Base-by-base conservation (phyloP, 148 eudicot genomes). In the Amaranthus cruentus region DNA sequence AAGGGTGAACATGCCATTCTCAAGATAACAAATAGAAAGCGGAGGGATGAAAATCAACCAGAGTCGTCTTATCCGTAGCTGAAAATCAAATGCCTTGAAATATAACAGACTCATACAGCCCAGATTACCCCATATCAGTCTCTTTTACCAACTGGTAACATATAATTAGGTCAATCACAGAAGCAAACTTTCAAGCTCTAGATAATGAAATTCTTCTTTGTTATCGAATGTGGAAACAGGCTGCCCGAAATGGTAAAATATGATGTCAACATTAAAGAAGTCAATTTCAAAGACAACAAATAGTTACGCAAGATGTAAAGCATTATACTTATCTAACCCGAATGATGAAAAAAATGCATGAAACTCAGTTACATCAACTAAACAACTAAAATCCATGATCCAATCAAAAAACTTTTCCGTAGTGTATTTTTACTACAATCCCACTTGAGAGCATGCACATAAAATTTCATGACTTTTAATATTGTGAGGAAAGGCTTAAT, bases 401-500 rank as follows among this genome's bases (percentile, higher is more conserved):
- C 47, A 56, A 67, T 6, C 28, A 48, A 38, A 69, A 56, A 68
- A 48, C 10, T 4, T 55, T 28, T 13, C 5, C 0, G 6, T 28
- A 28, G 38, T 28, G 38, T 28, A 67, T 67, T 50, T 15, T 6
- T 15, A 4, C 21, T 11, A 47, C 54, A 3, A 66, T 7, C 0
- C 28, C 12, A 15, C 69, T 28, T 48, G 54, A n/a, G 28, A 18
- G 9, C 28, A 12, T 18, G 11, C 63, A 60, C 44, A 8, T 21
- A 60, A 60, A 28, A 60, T 7, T 18, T 18, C 72, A 51, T 10
- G 44, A 14, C 62, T 42, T 8, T 13, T 18, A 43, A 54, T 70
- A 28, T 55, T 43, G 44, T 4, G 9, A 60, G 49, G 47, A 66
- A 74, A 74, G 60, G 53, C 71, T 51, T 66, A 68, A 67, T 43